These are phyloP conservation scores for Globisporangium irregulare DNA, from an alignment of 352 stramenopile genomes.

Conservation along the genomic window DNA sequence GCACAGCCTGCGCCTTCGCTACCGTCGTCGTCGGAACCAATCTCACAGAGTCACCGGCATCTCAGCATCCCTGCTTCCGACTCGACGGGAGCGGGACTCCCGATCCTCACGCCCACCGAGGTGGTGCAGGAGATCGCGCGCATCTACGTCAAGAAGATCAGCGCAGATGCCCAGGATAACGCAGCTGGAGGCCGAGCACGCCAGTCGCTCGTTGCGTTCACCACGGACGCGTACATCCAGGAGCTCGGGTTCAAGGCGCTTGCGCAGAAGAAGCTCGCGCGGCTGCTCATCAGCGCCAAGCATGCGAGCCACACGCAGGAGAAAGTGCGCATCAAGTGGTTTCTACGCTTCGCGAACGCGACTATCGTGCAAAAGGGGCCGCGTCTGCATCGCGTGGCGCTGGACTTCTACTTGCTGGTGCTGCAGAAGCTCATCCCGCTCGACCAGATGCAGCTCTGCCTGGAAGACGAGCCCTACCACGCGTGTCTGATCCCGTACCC, in stretches of 20 bases:
- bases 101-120: conserved; percentile 22
- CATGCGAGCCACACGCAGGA: conserved; percentile 38
- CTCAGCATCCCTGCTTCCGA: not conserved
- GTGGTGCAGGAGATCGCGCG: conserved; percentile 57
- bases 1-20: too few species aligned
- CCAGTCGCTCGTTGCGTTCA: conserved; percentile 44
- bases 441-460: conserved; percentile 32
- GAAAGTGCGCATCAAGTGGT: conserved; percentile 61
- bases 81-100: not conserved
- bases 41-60: not conserved
- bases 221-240: conserved; percentile 51
- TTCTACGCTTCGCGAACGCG: conserved; percentile 50
- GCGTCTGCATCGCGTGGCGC: conserved; percentile 34
- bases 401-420: conserved; percentile 55
- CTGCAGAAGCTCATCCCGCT: conserved; percentile 46
- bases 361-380: not conserved
- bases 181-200: conserved; percentile 27
- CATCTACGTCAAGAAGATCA: conserved; percentile 63
- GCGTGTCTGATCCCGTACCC: conserved; percentile 42
- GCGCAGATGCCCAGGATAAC: conserved; percentile 37
- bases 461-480: conserved; percentile 48
- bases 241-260: conserved; percentile 64
- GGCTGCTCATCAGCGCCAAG: conserved; percentile 45
- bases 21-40: not conserved
- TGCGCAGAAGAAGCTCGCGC: conserved; percentile 51